Base-by-base conservation (phyloP, 805 yeast genomes). In the Teunomyces panamensis region DNA sequence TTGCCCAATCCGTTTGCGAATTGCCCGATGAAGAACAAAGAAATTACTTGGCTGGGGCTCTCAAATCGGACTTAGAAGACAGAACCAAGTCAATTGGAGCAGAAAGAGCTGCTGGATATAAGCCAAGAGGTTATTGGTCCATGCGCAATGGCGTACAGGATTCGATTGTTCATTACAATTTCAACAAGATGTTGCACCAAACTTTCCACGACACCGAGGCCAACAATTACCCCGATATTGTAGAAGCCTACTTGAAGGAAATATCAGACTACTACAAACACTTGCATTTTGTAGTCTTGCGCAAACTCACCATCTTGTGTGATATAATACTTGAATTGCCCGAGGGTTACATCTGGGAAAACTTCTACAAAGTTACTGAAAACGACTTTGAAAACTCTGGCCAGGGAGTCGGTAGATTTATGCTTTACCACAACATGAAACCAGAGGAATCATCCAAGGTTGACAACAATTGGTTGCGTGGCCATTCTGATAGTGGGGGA, bases 1-100 rank as follows among this genome's bases (percentile, higher is more conserved):
- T 75, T 26, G 70, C 75, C 1, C 79, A 74, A 51, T 60, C 73
- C 2, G 59, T 74, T 0, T 60, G 72, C 37, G 74, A 71, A 35
- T 53, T 71, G 6, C 71, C 77, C 2, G 69, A 69, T n/a, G 75
- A 69, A 24, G 68, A 60, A 34, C 74, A 75, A 55, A 51, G 55
- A 24, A 48, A 68, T 32, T 69, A 63, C 49, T 49, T 69, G 9
- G 77, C 79, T 3, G 79, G 80, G 28, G 73, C 66, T 16, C 58
- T 53, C 51, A 61, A 58, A 30, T 57, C 66, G 2, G 67, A 64
- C 46, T 49, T 51, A 8, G 67, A 63, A 51, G 66, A 63, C 35
- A 47, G 67, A 24, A 17, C 55, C 2, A 52, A 42, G 17, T 62
- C 65, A 4, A 45, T 64, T 16, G 68, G 68, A 5, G 68, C 60